phyloP scores from a whole-genome alignment of 441 rosid species.

The Eruca vesicaria region DNA sequence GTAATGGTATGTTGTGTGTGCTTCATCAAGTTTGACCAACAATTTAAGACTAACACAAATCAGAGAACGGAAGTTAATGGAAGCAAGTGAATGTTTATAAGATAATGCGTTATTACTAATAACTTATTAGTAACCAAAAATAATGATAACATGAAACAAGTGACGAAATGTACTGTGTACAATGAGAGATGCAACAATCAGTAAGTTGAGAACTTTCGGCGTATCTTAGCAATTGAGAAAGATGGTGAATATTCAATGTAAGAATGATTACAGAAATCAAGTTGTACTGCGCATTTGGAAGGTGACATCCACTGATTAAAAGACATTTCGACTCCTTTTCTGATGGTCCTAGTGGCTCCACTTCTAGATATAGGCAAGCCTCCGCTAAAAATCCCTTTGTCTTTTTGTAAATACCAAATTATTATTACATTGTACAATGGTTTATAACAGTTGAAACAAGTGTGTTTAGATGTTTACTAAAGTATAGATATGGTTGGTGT shows the following conservation, averaged over 20 bases:
- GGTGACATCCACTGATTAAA: constrained; percentile 32
- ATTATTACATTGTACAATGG: background rate
- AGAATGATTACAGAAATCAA: constrained; percentile 23
- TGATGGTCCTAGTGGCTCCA: constrained; percentile 28
- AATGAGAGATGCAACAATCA: background rate
- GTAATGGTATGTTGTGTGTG: background rate
- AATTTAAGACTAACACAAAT: background rate
- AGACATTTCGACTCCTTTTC: constrained; percentile 23
- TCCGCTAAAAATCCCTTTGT: background rate
- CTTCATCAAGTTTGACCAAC: too few species aligned
- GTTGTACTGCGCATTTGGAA: constrained; percentile 20
- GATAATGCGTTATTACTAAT: background rate
- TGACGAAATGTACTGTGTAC: background rate
- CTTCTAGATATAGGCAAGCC: constrained; percentile 15
- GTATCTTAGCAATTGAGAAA: background rate
- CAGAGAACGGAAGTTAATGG: background rate
- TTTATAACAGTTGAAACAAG: constrained; percentile 14
- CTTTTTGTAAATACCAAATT: background rate
- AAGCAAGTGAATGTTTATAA: background rate
- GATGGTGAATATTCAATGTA: background rate
- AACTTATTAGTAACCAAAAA: background rate
- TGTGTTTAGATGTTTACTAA: background rate
- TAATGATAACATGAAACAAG: background rate
- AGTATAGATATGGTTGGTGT: background rate
- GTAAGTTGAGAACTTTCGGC: background rate